These are phyloP conservation scores for Mycosphaerella sp. DNA, from an alignment of 2,329 filamentous ascomycete species.

Conservation along the genomic window DNA sequence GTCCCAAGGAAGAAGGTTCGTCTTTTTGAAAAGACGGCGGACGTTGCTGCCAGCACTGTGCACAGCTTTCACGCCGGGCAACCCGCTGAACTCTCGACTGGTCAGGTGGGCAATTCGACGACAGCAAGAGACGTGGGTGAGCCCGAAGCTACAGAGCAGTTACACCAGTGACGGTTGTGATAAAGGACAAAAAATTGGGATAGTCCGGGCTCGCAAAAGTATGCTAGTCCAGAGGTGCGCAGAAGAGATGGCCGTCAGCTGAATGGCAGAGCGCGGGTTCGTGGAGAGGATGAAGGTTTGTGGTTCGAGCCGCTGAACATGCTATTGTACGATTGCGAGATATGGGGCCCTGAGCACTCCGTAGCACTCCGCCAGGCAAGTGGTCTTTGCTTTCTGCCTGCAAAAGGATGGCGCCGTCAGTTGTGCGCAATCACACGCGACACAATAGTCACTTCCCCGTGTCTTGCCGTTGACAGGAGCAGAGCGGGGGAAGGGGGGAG, in stretches of 20 bases:
- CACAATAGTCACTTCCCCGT: constrained; percentile 12
- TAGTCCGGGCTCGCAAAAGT: constrained; percentile 3
- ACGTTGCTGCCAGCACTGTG: constrained; percentile 8
- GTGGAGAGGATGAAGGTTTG: constrained; percentile 15
- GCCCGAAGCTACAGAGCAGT: background rate
- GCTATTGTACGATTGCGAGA: constrained; percentile 18
- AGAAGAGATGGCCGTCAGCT: constrained; percentile 10
- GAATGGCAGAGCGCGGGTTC: constrained; percentile 3
- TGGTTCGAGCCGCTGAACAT: constrained; percentile 20
- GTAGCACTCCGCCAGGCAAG: background rate
- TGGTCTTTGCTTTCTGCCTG: constrained; percentile 13
- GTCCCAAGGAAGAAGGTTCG: background rate
- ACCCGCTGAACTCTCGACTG: background rate
- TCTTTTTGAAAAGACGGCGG: background rate
- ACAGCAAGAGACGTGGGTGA: background rate
- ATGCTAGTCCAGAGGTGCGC: background rate
- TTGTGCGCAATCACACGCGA: constrained; percentile 21
- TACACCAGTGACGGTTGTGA: constrained; percentile 3
- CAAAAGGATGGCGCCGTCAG: constrained; percentile 6
- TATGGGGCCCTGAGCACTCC: constrained; percentile 4
- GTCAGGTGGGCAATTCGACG: background rate
- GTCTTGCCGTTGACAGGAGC: constrained; percentile 7
- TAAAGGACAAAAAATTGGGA: background rate
- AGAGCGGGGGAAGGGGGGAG: constrained; percentile 3
- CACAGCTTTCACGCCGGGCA: background rate